Evolutionary conservation across 305 asterid genomes (phyloP), one percentile per base, ranked within the genome.

Genomic region (Euphrasia arctica): DNA sequence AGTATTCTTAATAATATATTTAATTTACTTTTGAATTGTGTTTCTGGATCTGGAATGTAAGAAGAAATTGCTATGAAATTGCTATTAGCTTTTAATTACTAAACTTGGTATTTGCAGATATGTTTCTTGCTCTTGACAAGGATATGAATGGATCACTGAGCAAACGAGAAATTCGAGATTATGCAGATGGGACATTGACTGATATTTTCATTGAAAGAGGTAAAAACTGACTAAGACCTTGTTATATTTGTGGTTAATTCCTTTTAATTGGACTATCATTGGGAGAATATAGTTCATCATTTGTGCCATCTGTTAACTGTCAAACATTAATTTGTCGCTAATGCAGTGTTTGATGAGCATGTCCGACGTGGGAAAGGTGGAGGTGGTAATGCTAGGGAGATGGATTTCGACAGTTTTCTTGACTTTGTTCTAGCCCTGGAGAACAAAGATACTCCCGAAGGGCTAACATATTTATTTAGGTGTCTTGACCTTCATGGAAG

Each of bases 91-190:
- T 54, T 58, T 62, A 42, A 66, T 56, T 58, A 59, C 58, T 68
- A 34, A 13, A 57, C 52, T 62, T 55, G 61, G 42, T 64, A 58
- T 48, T 58, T 77, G 80, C 88, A 93, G 97, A 90, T 79, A 88
- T 93, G 96, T 93, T 93, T 70, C 91, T 93, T 64, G 96, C 96
- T 68, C 99, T 93, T 74, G 97, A 93, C 80, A 93, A 93, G 83
- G 99, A 93, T 74, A 81, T 83, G 96, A 86, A 85, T 70, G 96
- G 95, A 73, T 80, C 99, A 28, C 78, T 93, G 69, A 86, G 95
- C 86, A 93, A 93, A 74, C 95, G 79, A 79, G 99, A 93, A 78
- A 95, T 93, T 62, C 87, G 90, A 78, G 99, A 93, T 70, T 93
- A 93, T 72, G 96, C 97, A 14, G 99, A 93, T 65, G 96, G 97